A percentile compares a stretch with the other conserved stretches of the same genome.
Evolutionary conservation across 805 yeast species (phyloP).

Genomic region (Trichomonascus vanleenenianus): DNA sequence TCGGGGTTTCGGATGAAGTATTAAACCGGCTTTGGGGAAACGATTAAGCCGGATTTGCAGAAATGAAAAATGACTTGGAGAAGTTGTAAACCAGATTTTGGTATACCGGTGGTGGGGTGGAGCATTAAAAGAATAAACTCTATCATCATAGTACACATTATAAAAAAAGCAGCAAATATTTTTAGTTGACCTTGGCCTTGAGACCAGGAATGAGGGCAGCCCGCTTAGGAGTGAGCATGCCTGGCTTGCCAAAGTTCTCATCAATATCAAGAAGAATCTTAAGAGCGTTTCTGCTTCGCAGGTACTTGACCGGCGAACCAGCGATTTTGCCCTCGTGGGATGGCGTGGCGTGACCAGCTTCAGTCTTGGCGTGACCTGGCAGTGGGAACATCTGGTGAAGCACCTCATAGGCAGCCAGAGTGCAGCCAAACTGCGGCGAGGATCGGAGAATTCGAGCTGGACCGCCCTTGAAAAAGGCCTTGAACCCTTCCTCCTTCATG

Average conservation of each 20-base stretch:
- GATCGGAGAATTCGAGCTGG: slow-evolving; percentile 90
- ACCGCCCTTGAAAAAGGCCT: slow-evolving; percentile 93
- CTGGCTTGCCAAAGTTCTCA: slow-evolving; percentile 37
- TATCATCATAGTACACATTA: neutral
- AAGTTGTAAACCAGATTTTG: no score
- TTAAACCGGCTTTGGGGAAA: no score
- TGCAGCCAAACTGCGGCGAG: slow-evolving; percentile 96
- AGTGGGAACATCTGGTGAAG: slow-evolving; percentile 75
- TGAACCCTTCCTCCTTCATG: slow-evolving; percentile 70
- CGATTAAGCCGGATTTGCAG: no score
- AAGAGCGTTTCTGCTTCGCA: slow-evolving; percentile 35
- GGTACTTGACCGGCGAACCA: slow-evolving; percentile 29
- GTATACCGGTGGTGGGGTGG: no score
- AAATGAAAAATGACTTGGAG: no score
- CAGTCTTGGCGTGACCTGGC: slow-evolving; percentile 34
- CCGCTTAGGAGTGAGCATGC: slow-evolving; percentile 21
- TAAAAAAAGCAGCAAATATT: neutral
- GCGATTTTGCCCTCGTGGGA: slow-evolving; percentile 22
- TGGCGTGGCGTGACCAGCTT: slow-evolving; percentile 37
- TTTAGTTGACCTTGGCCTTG: slow-evolving; percentile 2
- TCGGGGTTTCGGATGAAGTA: no score
- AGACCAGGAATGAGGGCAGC: slow-evolving; percentile 17
- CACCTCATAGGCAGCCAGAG: slow-evolving; percentile 93
- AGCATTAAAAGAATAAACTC: no score
- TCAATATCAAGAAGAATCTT: slow-evolving; percentile 37